phyloP scores from a whole-genome alignment of 2,329 filamentous ascomycete species.

The Epichloe brachyelytri region DNA sequence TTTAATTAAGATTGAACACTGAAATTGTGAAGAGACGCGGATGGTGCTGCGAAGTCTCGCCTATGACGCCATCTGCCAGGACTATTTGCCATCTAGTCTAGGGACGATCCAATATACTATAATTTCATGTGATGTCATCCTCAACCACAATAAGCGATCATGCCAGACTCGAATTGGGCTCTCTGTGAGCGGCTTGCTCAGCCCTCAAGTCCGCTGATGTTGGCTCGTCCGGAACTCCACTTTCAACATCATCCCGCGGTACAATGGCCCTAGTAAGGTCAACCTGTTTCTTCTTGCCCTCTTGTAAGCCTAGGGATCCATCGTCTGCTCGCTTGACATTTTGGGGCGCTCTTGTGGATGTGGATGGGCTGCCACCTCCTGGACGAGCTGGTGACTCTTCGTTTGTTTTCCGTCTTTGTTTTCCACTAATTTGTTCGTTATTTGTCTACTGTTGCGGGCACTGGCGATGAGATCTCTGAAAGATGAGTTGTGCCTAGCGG shows the following conservation, averaged over 20 bases:
- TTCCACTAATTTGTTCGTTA: conserved; percentile 19
- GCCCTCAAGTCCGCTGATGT: background rate
- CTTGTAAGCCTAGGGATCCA: background rate
- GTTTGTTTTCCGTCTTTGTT: conserved; percentile 2
- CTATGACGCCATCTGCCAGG: background rate
- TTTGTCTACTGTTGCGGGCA: conserved; percentile 37
- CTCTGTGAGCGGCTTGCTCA: background rate
- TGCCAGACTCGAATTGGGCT: background rate
- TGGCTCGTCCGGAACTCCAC: background rate
- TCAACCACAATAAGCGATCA: background rate
- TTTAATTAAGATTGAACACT: background rate
- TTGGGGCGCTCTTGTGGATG: background rate
- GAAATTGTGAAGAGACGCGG: background rate
- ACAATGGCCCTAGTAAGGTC: background rate
- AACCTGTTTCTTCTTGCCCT: background rate
- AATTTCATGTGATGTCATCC: background rate
- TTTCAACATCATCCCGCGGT: background rate
- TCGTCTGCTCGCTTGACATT: background rate
- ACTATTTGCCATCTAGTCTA: background rate
- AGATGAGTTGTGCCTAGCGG: conserved; percentile 54
- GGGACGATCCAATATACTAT: background rate
- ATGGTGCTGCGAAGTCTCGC: background rate
- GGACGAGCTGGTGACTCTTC: background rate
- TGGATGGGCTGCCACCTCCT: background rate
- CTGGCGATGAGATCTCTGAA: conserved; percentile 71